Evolutionary conservation across 1,284 basidiomycete species (phyloP), one percentile per base, ranked within the genome.

Genomic region (Amylostereum areolatum): DNA sequence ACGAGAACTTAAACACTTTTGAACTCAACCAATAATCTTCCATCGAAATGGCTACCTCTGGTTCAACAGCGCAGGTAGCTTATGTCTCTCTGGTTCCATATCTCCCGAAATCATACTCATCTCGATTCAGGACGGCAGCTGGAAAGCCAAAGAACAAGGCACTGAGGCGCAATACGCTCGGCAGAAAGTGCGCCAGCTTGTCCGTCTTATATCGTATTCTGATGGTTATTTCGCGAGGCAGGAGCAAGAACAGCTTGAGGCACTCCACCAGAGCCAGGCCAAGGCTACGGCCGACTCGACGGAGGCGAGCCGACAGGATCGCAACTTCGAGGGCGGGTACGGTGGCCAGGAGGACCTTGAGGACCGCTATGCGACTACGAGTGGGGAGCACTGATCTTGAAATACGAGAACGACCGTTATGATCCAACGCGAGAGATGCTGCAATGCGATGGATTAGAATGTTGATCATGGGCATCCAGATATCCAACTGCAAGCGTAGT

Each of bases 321-420:
- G 35, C 44, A 29, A 25, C 18, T 32, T 36, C 31, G 33, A 49
- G 32, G n/a, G 18, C 5, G 41, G 41, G 25, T 43, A 28, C 41
- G 41, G 73, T 27, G 74, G 74, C 2, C 72, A 73, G 56, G 73
- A 75, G 56, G 72, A 75, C 34, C 62, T 75, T 10, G 71, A 77
- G 56, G 75, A 76, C 59, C 67, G 73, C 32, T 73, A 75, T 49
- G 72, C 72, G 3, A 77, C 73, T 1, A 75, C 74, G 3, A 62
- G 61, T 44, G 73, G 75, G 12, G 74, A 74, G 55, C 72, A 77
- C 54, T 75, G 52, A 65, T 9, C 24, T 1, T 18, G 24, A 11
- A 24, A 35, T n/a, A 35, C 34, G 34, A 35, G 34, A 35, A 9
- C 9, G 34, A n/a, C 9, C 8, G 34, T n/a, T 8, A 35, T 9